phyloP scores from a whole-genome alignment of 305 asterid genomes.

The Ilex paraguariensis region DNA sequence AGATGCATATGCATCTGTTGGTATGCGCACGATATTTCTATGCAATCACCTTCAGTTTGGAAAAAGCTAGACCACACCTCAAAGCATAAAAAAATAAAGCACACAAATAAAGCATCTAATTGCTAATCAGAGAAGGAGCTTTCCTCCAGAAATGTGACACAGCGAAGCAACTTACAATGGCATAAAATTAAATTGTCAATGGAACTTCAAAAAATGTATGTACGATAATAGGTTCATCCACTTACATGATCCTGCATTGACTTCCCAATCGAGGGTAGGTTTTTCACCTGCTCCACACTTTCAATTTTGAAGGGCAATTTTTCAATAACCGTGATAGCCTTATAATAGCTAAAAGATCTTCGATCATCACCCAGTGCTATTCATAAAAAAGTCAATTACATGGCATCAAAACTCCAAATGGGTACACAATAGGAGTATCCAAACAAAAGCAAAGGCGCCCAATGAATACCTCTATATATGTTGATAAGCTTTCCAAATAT shows the following conservation, averaged over 20 bases:
- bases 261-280: conserved; percentile 85
- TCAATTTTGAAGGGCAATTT: conserved; percentile 84
- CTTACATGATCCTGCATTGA: conserved; percentile 94
- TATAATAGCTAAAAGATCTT: conserved; percentile 89
- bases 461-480: conserved; percentile 76
- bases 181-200: no score
- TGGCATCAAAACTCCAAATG: conserved; percentile 1
- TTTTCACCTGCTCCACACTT: conserved; percentile 76
- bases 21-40: no score
- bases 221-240: neutral
- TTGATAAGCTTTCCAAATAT: conserved; percentile 85
- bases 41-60: no score
- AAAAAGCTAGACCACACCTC: no score
- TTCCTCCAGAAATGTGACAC: no score
- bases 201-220: no score
- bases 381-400: conserved; percentile 17
- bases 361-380: conserved; percentile 92
- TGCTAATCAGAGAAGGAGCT: no score
- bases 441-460: conserved; percentile 6
- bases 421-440: conserved; percentile 10
- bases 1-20: no score
- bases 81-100: neutral
- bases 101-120: neutral
- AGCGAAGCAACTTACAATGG: neutral
- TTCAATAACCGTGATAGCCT: conserved; percentile 89